These are phyloP conservation scores for Isabelozyma rhagii DNA, from an alignment of 805 yeast genomes.

Conservation along the genomic window DNA sequence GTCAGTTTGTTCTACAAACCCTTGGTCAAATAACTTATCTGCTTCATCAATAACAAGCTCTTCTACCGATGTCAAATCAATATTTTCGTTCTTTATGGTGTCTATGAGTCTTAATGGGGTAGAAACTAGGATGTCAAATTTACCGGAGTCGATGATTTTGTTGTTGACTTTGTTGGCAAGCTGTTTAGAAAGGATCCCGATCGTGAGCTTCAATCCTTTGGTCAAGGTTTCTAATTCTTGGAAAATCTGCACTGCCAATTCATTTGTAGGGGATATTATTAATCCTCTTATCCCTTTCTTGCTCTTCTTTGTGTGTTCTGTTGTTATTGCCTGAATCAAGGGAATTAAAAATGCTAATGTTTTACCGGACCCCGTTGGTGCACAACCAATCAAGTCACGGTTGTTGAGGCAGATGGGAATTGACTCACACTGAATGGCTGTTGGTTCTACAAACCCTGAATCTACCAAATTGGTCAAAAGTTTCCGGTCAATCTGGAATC, in stretches of 20 bases:
- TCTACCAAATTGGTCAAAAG: slow-evolving; percentile 62
- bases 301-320: not conserved
- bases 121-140: slow-evolving; percentile 76
- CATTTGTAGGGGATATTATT: slow-evolving; percentile 91
- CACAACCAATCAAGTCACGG: slow-evolving; percentile 86
- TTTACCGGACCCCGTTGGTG: slow-evolving; percentile 98
- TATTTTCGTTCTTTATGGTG: slow-evolving; percentile 56
- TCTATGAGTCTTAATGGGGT: slow-evolving; percentile 91
- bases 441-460: slow-evolving; percentile 78
- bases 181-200: slow-evolving; percentile 69
- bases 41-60: slow-evolving; percentile 91
- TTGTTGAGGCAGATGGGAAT: slow-evolving; percentile 69
- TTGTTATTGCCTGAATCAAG: slow-evolving; percentile 51
- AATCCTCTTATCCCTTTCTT: slow-evolving; percentile 63
- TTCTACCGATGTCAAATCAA: slow-evolving; percentile 65
- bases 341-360: slow-evolving; percentile 90
- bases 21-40: slow-evolving; percentile 83
- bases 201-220: slow-evolving; percentile 52
- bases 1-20: slow-evolving; percentile 89
- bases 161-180: slow-evolving; percentile 65
- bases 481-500: slow-evolving; percentile 62
- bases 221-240: slow-evolving; percentile 61
- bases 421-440: slow-evolving; percentile 89
- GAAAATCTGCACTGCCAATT: slow-evolving; percentile 82
- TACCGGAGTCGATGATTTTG: slow-evolving; percentile 53